phyloP scores from a whole-genome alignment of 805 yeast species.

The Saccharomycopsis fibuligera region DNA sequence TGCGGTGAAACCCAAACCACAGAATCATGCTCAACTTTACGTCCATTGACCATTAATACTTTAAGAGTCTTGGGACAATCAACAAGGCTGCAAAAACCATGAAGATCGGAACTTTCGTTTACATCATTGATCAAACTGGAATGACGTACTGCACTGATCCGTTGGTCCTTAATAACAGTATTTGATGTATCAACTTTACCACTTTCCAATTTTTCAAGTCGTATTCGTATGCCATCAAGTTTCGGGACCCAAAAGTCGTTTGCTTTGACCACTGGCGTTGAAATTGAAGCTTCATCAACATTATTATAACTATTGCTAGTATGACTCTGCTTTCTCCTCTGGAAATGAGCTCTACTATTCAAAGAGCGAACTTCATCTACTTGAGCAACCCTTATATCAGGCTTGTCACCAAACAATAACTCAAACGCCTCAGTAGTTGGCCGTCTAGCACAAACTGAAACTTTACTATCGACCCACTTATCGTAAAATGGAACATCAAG shows the following conservation, averaged over 20 bases:
- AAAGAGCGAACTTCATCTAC: slow-evolving; percentile 3
- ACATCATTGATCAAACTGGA: background rate
- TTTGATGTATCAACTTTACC: slow-evolving; percentile 39
- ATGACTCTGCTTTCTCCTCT: background rate
- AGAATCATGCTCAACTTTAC: background rate
- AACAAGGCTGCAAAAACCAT: background rate
- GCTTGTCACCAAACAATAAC: slow-evolving; percentile 24
- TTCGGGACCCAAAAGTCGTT: slow-evolving; percentile 30
- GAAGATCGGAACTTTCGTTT: background rate
- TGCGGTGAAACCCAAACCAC: background rate
- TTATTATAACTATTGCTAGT: too few relatives aligned
- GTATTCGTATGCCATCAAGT: slow-evolving; percentile 37
- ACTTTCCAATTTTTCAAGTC: slow-evolving; percentile 38
- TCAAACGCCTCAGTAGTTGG: slow-evolving; percentile 28
- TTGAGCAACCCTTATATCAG: slow-evolving; percentile 14
- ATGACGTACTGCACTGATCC: background rate
- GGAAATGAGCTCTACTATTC: background rate
- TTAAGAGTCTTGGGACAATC: background rate
- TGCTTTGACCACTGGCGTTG: slow-evolving; percentile 3
- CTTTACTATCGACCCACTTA: slow-evolving; percentile 25
- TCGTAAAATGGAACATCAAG: slow-evolving; percentile 29
- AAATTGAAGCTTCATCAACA: too few relatives aligned
- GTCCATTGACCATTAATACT: background rate
- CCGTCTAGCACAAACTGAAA: slow-evolving; percentile 18
- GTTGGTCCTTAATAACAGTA: slow-evolving; percentile 27